phyloP scores from a whole-genome alignment of 2,329 filamentous ascomycete species.

The Boeremia lycopersici region DNA sequence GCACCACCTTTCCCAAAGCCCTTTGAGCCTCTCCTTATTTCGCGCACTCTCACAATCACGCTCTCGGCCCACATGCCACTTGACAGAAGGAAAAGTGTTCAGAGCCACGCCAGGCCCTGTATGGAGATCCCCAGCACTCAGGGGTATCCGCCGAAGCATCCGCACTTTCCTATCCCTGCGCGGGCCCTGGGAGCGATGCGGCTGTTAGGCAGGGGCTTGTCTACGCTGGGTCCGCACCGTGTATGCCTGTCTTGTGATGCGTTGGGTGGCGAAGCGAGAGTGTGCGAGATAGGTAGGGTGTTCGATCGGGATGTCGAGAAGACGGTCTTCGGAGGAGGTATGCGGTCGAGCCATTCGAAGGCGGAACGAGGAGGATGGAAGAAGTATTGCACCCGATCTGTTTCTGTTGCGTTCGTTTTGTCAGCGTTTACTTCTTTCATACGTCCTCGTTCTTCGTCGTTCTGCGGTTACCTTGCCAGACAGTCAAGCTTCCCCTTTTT shows the following conservation, averaged over 20 bases:
- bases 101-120: slow-evolving; percentile 18
- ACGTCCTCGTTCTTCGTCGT: background rate
- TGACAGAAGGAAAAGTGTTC: slow-evolving; percentile 22
- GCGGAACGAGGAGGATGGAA: background rate
- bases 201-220: slow-evolving; percentile 12
- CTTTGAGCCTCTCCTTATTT: background rate
- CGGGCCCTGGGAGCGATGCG: slow-evolving; percentile 19
- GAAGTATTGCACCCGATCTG: background rate
- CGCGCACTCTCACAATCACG: slow-evolving; percentile 16
- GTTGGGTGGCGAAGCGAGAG: slow-evolving; percentile 18
- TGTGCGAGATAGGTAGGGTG: background rate
- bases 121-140: slow-evolving; percentile 10
- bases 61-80: slow-evolving; percentile 9
- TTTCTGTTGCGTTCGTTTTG: background rate
- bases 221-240: slow-evolving; percentile 22
- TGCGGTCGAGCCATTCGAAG: background rate
- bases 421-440: background rate
- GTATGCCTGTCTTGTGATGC: slow-evolving; percentile 14
- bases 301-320: background rate
- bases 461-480: background rate
- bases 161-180: slow-evolving; percentile 16
- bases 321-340: too few species aligned
- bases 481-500: background rate
- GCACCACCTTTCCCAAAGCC: background rate
- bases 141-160: slow-evolving; percentile 8